phyloP scores from a whole-genome alignment of 805 yeast genomes.

The Metschnikowia proteae region DNA sequence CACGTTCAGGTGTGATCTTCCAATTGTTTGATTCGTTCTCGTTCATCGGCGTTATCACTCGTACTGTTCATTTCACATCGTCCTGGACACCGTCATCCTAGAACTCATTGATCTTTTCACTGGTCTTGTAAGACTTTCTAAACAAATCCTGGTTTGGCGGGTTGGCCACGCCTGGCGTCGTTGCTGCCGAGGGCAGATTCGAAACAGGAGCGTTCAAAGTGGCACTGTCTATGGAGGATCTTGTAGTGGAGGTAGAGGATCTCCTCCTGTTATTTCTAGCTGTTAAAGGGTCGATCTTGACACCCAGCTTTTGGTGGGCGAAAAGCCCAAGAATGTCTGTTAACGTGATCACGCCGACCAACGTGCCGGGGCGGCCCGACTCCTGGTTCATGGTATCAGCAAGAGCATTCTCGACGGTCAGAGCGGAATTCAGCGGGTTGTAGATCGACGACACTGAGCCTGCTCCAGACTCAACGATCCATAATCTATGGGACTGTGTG shows the following conservation, averaged over 20 bases:
- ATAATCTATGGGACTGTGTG: slow-evolving; percentile 84
- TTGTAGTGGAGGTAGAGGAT: slow-evolving; percentile 37
- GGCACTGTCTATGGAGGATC: slow-evolving; percentile 17
- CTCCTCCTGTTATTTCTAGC: slow-evolving; percentile 89
- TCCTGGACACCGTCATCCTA: not conserved
- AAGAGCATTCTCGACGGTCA: slow-evolving; percentile 16
- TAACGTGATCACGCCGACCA: slow-evolving; percentile 86
- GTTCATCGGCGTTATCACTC: too few species aligned
- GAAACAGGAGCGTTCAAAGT: slow-evolving; percentile 6
- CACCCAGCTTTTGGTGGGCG: slow-evolving; percentile 67
- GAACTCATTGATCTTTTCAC: slow-evolving; percentile 6
- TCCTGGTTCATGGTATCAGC: slow-evolving; percentile 11
- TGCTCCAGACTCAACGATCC: slow-evolving; percentile 59
- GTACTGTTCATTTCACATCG: too few species aligned
- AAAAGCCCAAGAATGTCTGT: slow-evolving; percentile 84
- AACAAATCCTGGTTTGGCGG: slow-evolving; percentile 20
- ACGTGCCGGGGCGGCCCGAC: slow-evolving; percentile 65
- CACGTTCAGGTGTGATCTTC: too few species aligned
- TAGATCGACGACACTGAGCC: slow-evolving; percentile 9
- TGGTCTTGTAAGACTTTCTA: slow-evolving; percentile 16
- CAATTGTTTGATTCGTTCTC: too few species aligned
- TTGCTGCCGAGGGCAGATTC: slow-evolving; percentile 5
- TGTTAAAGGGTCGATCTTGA: slow-evolving; percentile 72
- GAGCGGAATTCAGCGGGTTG: slow-evolving; percentile 6
- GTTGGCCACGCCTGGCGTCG: slow-evolving; percentile 11